A percentile compares a stretch with the other conserved stretches of the same genome.
Conservation (phyloP, 1,284 basidiomycete species). For the Boletus mariae region DNA sequence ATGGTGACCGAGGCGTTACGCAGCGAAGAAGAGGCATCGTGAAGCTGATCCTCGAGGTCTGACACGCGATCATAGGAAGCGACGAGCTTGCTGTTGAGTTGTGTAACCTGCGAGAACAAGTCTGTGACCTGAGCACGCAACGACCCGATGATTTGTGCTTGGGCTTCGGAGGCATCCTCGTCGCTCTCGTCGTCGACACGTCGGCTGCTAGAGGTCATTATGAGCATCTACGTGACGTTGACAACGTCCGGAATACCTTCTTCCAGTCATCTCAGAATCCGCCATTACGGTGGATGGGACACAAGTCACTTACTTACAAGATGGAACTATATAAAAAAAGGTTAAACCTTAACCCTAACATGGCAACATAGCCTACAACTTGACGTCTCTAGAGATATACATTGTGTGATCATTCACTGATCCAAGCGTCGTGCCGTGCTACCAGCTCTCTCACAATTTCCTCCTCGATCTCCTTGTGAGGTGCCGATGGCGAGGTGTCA, state of each 20-base stretch:
- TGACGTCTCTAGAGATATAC: background rate
- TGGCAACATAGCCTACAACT: background rate
- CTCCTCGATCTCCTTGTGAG: conserved; percentile 85
- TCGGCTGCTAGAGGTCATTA: conserved; percentile 1
- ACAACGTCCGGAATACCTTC: conserved; percentile 15
- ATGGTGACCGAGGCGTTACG: conserved; percentile 61
- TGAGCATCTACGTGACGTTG: conserved; percentile 7
- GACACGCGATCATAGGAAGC: conserved; percentile 88
- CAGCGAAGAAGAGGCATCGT: conserved; percentile 57
- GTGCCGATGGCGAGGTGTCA: conserved; percentile 39
- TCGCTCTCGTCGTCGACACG: conserved; percentile 19
- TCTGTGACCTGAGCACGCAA: conserved; percentile 81
- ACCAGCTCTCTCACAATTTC: conserved; percentile 81
- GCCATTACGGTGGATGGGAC: conserved; percentile 14
- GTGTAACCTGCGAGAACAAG: conserved; percentile 83
- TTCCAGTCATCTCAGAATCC: conserved; percentile 5
- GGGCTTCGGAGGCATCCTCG: conserved; percentile 51
- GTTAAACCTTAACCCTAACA: conserved; percentile 17
- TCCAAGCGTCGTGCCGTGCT: conserved; percentile 73
- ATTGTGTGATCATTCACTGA: conserved; percentile 19
- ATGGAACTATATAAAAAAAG: conserved; percentile 4
- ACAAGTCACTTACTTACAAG: background rate
- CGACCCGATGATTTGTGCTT: conserved; percentile 72
- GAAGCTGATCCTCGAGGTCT: conserved; percentile 89
- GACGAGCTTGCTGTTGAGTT: conserved; percentile 91